Percentiles rank a stretch among this genome's conserved stretches.
Conservation (phyloP, 805 yeast genomes). For the Zygosaccharomyces bisporus region DNA sequence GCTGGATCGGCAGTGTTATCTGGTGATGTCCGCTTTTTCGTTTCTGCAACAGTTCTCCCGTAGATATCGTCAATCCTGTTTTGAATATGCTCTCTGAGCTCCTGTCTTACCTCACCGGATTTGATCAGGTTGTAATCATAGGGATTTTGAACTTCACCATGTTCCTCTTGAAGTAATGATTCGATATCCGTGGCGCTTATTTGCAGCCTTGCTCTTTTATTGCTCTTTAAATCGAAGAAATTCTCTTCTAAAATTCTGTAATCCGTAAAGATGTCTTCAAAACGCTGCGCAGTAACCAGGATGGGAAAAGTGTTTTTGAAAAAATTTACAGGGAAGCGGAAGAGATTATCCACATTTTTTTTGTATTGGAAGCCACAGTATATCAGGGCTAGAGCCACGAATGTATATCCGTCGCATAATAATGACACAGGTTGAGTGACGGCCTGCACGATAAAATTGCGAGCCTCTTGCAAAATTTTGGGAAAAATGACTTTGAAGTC, state of each 20-base stretch:
- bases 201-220: constrained; percentile 32
- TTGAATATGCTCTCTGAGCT: constrained; percentile 30
- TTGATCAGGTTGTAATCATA: constrained; percentile 28
- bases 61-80: constrained; percentile 26
- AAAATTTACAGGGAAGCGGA: constrained; percentile 33
- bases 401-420: constrained; percentile 34
- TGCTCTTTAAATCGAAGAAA: constrained; percentile 36
- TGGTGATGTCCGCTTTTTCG: constrained; percentile 21
- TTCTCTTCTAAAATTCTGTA: constrained; percentile 33
- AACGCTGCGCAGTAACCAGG: constrained; percentile 19
- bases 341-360: constrained; percentile 24
- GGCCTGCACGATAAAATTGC: constrained; percentile 36
- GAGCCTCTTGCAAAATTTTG: constrained; percentile 32
- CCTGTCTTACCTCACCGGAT: constrained; percentile 32
- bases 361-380: constrained; percentile 34
- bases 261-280: constrained; percentile 29
- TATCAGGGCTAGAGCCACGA: constrained; percentile 30
- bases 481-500: constrained; percentile 32
- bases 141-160: constrained; percentile 11
- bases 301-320: constrained; percentile 31
- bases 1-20: constrained; percentile 13
- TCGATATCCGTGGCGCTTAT: constrained; percentile 25
- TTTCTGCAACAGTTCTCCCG: constrained; percentile 23
- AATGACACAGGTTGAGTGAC: constrained; percentile 37
- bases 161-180: constrained; percentile 27